A percentile compares a stretch with the other conserved stretches of the same genome.
Evolutionary conservation across 345 rosid species (phyloP).

Genomic region (Gynandropsis gynandra): DNA sequence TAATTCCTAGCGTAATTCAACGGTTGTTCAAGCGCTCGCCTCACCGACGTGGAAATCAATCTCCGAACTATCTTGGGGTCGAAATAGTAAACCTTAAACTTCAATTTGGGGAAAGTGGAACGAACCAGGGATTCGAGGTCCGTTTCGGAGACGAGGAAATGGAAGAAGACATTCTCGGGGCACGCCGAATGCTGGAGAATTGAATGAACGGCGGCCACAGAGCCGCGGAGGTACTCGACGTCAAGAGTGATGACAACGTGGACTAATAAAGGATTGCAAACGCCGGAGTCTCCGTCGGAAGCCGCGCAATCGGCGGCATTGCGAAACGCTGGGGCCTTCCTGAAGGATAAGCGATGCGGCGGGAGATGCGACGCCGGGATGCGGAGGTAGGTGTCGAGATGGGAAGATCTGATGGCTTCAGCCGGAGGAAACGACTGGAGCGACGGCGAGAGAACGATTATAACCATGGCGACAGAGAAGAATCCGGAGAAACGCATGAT

Average conservation of each 20-base stretch:
- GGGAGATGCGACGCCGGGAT: constrained; percentile 24
- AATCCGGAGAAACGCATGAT: constrained; percentile 59
- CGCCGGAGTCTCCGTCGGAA: constrained; percentile 32
- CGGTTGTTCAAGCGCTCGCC: constrained; percentile 95
- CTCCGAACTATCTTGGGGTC: constrained; percentile 69
- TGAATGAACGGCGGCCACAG: constrained; percentile 93
- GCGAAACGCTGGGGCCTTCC: constrained; percentile 49
- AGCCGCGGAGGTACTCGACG: constrained; percentile 83
- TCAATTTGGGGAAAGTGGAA: constrained; percentile 75
- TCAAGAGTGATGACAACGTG: constrained; percentile 93
- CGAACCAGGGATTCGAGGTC: constrained; percentile 57
- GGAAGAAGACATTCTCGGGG: constrained; percentile 84
- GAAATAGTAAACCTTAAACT: constrained; percentile 78
- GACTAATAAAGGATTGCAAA: constrained; percentile 71
- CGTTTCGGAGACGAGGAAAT: constrained; percentile 75
- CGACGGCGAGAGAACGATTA: constrained; percentile 76
- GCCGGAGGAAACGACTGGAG: constrained; percentile 89
- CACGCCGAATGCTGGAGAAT: constrained; percentile 67
- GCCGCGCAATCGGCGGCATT: constrained; percentile 80
- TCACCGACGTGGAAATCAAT: constrained; percentile 75
- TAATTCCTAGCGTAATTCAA: constrained; percentile 90
- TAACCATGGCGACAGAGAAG: constrained; percentile 60
- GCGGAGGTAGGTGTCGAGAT: constrained; percentile 42
- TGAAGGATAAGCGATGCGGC: constrained; percentile 46
- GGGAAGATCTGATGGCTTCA: constrained; percentile 78